These are phyloP conservation scores for Mucor sp. DNA, from an alignment of 371 early-diverging fungal species.

Conservation along the genomic window DNA sequence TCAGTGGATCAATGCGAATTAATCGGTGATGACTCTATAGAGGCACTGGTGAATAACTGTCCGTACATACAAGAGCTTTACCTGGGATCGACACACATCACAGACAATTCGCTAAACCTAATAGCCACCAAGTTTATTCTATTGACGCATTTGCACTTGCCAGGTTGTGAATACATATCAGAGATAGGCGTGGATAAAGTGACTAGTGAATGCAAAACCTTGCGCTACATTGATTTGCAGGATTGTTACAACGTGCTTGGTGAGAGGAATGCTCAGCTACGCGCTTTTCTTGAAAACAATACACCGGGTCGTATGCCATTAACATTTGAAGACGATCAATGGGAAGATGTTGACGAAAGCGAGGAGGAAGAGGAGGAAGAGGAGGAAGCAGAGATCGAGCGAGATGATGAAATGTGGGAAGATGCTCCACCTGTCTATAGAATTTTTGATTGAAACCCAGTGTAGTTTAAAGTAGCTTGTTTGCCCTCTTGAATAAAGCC, in stretches of 20 bases:
- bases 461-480: background rate
- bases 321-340: background rate
- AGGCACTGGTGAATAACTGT: background rate
- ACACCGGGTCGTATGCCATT: background rate
- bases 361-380: background rate
- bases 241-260: slow-evolving; percentile 26
- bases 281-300: background rate
- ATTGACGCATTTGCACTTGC: slow-evolving; percentile 8
- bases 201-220: slow-evolving; percentile 3
- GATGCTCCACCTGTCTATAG: background rate
- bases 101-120: slow-evolving; percentile 10
- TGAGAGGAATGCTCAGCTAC: background rate
- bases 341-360: slow-evolving; percentile 10
- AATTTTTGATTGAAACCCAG: background rate
- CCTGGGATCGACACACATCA: slow-evolving; percentile 17
- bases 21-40: slow-evolving; percentile 18
- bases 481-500: background rate
- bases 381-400: background rate
- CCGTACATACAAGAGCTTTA: slow-evolving; percentile 16
- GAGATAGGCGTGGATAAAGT: slow-evolving; percentile 17
- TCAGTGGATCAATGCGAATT: slow-evolving; percentile 16
- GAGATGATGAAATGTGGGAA: background rate
- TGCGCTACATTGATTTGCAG: slow-evolving; percentile 14
- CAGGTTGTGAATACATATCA: slow-evolving; percentile 14
- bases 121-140: slow-evolving; percentile 8